These are phyloP conservation scores for Porphyrellus sp. DNA, from an alignment of 1,284 basidiomycete species.

Conservation along the genomic window DNA sequence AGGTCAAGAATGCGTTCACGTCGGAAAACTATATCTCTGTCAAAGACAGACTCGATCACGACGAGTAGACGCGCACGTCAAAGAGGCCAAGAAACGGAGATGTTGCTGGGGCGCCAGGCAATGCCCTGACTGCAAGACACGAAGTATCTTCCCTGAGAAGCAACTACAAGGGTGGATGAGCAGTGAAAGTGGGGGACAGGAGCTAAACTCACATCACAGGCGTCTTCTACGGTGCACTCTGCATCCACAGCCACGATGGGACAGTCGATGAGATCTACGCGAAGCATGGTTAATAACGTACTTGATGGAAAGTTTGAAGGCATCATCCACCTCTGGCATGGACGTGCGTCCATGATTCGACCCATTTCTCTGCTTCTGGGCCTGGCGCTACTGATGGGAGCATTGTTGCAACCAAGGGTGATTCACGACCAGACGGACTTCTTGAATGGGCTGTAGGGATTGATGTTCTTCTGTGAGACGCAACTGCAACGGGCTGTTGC, in stretches of 20 bases:
- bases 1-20: slow-evolving; percentile 75
- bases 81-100: slow-evolving; percentile 60
- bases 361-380: slow-evolving; percentile 54
- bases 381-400: slow-evolving; percentile 22
- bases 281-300: neutral
- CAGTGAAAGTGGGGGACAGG: neutral
- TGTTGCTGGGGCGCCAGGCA: slow-evolving; percentile 27
- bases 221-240: slow-evolving; percentile 70
- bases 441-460: slow-evolving; percentile 15
- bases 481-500: slow-evolving; percentile 11
- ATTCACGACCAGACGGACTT: slow-evolving; percentile 19
- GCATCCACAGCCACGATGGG: slow-evolving; percentile 61
- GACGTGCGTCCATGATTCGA: slow-evolving; percentile 52
- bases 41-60: slow-evolving; percentile 3
- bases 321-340: slow-evolving; percentile 50
- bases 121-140: slow-evolving; percentile 61
- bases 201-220: slow-evolving; percentile 60
- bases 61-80: slow-evolving; percentile 50
- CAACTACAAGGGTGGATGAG: slow-evolving; percentile 39
- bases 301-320: neutral
- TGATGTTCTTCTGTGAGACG: slow-evolving; percentile 22
- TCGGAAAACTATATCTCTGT: slow-evolving; percentile 61
- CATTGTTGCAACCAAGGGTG: slow-evolving; percentile 13
- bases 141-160: slow-evolving; percentile 58
- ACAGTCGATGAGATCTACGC: slow-evolving; percentile 61